phyloP scores from a whole-genome alignment of 2,329 filamentous ascomycete species.

The Aureobasidium melanogenum region DNA sequence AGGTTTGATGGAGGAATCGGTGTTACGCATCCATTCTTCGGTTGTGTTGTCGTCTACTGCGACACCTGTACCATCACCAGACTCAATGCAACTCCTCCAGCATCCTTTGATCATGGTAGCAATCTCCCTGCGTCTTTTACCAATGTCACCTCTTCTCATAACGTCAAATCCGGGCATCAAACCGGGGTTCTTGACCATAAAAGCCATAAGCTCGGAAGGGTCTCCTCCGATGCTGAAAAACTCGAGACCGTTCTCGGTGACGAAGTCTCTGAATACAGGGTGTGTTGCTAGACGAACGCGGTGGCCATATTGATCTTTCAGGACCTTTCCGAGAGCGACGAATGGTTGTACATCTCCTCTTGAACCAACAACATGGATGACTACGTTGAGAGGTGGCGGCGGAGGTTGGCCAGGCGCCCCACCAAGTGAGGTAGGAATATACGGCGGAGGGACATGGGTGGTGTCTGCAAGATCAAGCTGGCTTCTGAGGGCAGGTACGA shows the following conservation, averaged over 20 bases:
- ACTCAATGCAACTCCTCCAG: slow-evolving; percentile 22
- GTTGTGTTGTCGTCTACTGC: slow-evolving; percentile 24
- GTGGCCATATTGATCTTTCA: slow-evolving; percentile 59
- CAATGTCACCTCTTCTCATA: slow-evolving; percentile 21
- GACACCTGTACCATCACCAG: slow-evolving; percentile 18
- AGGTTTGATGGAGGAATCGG: slow-evolving; percentile 35
- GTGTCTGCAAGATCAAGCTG: slow-evolving; percentile 41
- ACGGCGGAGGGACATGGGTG: slow-evolving; percentile 53
- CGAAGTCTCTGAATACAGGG: slow-evolving; percentile 56
- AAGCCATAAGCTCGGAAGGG: slow-evolving; percentile 59
- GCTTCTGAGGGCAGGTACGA: slow-evolving; percentile 54
- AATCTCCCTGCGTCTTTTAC: slow-evolving; percentile 17
- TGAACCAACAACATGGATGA: slow-evolving; percentile 67
- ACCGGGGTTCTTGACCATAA: slow-evolving; percentile 27
- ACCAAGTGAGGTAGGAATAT: slow-evolving; percentile 64
- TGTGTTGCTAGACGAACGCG: slow-evolving; percentile 68
- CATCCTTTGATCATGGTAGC: slow-evolving; percentile 21
- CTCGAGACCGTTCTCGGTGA: slow-evolving; percentile 62
- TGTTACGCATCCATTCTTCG: slow-evolving; percentile 20
- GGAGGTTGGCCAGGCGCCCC: slow-evolving; percentile 51
- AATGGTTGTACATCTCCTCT: slow-evolving; percentile 71
- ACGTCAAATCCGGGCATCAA: slow-evolving; percentile 21
- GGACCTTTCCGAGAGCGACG: slow-evolving; percentile 56
- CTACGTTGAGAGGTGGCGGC: slow-evolving; percentile 53
- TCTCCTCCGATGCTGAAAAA: slow-evolving; percentile 73